Base-by-base conservation (phyloP, 2,329 filamentous ascomycete species). In the Aureobasidium zeae region DNA sequence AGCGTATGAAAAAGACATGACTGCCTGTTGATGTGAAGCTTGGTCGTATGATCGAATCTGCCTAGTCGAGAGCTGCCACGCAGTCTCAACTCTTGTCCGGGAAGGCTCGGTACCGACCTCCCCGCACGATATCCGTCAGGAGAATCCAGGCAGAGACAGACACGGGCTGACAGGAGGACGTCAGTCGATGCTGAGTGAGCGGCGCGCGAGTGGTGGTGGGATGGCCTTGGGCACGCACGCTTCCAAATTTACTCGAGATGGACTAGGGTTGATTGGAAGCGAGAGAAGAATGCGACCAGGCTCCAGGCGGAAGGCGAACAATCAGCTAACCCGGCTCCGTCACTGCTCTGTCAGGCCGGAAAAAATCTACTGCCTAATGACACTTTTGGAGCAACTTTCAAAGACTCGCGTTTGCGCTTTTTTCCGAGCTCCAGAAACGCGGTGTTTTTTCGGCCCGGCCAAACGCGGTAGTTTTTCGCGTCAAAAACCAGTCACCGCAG, bases 1-100 rank as follows among this genome's bases (percentile, higher is more conserved):
- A 57, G 89, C 89, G 65, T 96, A 96, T 48, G 89, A 95, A 62
- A 95, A 94, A 35, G 43, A 37, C 43, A 45, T 45, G 25, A 26
- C 28, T 19, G 21, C n/a, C n/a, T n/a, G n/a, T n/a, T 21, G 16
- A 12, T 24, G 22, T 34, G 21, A 20, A 34, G 22, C 26, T 28
- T 43, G 33, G 21, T 88, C 86, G n/a, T n/a, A n/a, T n/a, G n/a
- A n/a, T n/a, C n/a, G n/a, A n/a, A n/a, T 65, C 91, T 91, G 48
- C 88, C 89, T 44, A 36, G 39, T 36, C 43, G 36, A 43, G 44
- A 46, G 25, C 26, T 30, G 25, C 26, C 36, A 32, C 31, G 30
- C 44, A 41, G 30, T 43, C 28, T 28, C 37, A 43, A 33, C 32
- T 22, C 15, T 41, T 41, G 37, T 47, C 45, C 37, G 45, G 45